These are phyloP conservation scores for Corniculantispora saksenae DNA, from an alignment of 2,329 filamentous ascomycete species.

Conservation along the genomic window DNA sequence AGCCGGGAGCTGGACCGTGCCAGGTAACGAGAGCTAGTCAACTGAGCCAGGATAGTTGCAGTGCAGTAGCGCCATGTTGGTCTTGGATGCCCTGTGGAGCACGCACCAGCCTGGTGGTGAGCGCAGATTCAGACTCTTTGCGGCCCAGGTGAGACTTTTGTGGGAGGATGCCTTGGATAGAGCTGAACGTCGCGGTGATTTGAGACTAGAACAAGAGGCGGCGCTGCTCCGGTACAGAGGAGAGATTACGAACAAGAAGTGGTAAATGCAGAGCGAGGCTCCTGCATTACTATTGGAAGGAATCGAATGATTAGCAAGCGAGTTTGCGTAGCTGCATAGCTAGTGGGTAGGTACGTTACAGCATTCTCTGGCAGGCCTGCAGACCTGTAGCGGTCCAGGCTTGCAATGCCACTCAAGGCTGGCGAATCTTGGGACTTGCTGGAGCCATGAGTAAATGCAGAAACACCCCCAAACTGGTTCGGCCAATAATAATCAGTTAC, in stretches of 20 bases:
- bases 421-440: not conserved
- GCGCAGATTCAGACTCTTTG: not conserved
- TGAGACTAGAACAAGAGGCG: too few species aligned
- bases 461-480: not conserved
- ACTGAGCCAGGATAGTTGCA: not conserved
- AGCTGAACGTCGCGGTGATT: not conserved
- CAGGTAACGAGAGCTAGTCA: not conserved
- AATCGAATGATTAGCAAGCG: too few species aligned
- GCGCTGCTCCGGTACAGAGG: too few species aligned
- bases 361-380: not conserved
- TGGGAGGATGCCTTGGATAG: not conserved
- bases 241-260: not conserved
- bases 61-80: conserved; percentile 2
- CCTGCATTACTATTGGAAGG: not conserved
- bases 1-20: conserved; percentile 1
- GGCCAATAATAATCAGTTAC: not conserved
- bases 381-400: not conserved
- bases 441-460: not conserved
- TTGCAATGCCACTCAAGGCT: not conserved
- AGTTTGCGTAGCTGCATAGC: not conserved
- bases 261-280: not conserved
- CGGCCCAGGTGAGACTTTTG: not conserved
- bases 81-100: not conserved
- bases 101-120: not conserved
- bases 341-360: not conserved